Percentiles rank a stretch among this genome's conserved stretches.
phyloP scores from a whole-genome alignment of 1,139 yeast genomes.

The Scheffersomyces segobiensis region DNA sequence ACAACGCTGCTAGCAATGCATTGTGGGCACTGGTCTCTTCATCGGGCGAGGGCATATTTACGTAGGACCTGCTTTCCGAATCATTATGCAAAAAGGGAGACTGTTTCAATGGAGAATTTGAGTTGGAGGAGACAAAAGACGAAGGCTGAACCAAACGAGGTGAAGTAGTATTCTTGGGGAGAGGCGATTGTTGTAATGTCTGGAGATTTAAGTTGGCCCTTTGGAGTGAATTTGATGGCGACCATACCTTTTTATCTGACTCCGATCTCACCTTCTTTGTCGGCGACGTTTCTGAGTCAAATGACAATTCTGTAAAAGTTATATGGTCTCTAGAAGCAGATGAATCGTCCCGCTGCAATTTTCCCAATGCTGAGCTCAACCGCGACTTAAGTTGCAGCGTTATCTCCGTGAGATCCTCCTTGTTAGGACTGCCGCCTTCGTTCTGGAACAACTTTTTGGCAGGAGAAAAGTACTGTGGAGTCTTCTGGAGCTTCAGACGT shows the following conservation, averaged over 20 bases:
- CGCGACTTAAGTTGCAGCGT: conserved; percentile 39
- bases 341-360: conserved; percentile 26
- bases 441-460: conserved; percentile 35
- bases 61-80: conserved; percentile 5
- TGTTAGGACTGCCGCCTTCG: conserved; percentile 17
- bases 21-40: conserved; percentile 47
- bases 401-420: conserved; percentile 40
- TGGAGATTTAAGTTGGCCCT: conserved; percentile 40
- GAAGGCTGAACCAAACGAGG: conserved; percentile 2
- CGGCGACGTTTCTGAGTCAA: conserved; percentile 32
- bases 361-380: conserved; percentile 43
- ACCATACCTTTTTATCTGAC: conserved; percentile 15
- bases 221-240: conserved; percentile 23
- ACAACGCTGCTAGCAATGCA: conserved; percentile 44
- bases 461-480: conserved; percentile 45
- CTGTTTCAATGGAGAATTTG: conserved; percentile 18
- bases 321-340: conserved; percentile 16
- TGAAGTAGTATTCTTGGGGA: conserved; percentile 13
- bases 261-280: conserved; percentile 18
- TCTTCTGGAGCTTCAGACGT: conserved; percentile 32
- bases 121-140: background rate
- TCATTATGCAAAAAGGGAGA: conserved; percentile 25
- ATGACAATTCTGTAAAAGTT: conserved; percentile 35
- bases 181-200: conserved; percentile 38
- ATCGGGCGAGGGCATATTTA: conserved; percentile 31